Percentiles rank a stretch among this genome's conserved stretches.
Conservation (phyloP, 1,284 basidiomycete species). For the Vanrija sp. region DNA sequence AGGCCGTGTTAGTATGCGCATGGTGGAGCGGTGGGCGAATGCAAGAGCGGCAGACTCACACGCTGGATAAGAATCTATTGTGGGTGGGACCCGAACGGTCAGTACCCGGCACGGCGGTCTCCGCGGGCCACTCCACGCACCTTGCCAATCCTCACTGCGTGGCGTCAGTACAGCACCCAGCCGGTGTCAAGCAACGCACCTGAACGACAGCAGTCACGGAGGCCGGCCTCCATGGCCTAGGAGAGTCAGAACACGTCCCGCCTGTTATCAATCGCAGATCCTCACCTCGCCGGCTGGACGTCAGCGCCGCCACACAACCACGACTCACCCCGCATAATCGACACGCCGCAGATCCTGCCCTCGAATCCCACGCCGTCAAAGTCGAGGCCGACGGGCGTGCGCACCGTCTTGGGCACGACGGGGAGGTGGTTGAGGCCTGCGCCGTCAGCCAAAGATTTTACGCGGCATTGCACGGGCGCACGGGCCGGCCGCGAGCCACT, state of each 20-base stretch:
- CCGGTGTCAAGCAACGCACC: slow-evolving; percentile 31
- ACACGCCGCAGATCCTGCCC: slow-evolving; percentile 91
- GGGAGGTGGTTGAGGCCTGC: slow-evolving; percentile 93
- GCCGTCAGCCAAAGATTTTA: background rate
- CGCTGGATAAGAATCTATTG: slow-evolving; percentile 83
- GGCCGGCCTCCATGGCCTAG: slow-evolving; percentile 87
- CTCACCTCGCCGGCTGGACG: slow-evolving; percentile 38
- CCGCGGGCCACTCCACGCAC: slow-evolving; percentile 24
- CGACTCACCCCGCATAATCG: slow-evolving; percentile 64
- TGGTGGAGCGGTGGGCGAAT: background rate
- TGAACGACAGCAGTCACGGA: slow-evolving; percentile 79
- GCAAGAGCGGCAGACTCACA: slow-evolving; percentile 51
- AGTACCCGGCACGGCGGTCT: slow-evolving; percentile 7
- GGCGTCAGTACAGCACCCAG: slow-evolving; percentile 5
- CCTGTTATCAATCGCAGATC: background rate
- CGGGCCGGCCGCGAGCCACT: slow-evolving; percentile 10
- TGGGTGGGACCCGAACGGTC: slow-evolving; percentile 17
- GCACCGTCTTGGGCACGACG: slow-evolving; percentile 72
- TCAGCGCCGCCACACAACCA: background rate
- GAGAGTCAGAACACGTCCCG: slow-evolving; percentile 3
- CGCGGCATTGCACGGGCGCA: background rate
- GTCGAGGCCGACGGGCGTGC: slow-evolving; percentile 60
- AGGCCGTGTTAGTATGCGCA: slow-evolving; percentile 5
- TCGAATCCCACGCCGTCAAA: slow-evolving; percentile 89
- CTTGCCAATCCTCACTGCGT: slow-evolving; percentile 48